Percentiles rank a stretch among this genome's conserved stretches.
Evolutionary conservation across 2,329 filamentous ascomycete species (phyloP).

Genomic region (Allantophomopsis cytisporea): DNA sequence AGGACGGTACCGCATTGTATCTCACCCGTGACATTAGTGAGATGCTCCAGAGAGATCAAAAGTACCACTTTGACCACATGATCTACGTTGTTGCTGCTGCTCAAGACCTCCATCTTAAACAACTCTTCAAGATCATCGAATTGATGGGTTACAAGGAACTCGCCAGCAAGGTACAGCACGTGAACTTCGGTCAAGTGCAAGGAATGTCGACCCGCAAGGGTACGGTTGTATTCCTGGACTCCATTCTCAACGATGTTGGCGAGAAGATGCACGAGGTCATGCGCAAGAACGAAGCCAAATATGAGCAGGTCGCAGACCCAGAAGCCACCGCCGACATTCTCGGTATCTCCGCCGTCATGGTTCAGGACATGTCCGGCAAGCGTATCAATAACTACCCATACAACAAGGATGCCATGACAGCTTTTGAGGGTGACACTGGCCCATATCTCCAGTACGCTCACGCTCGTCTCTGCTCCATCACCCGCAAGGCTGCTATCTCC

Average conservation of each 20-base stretch:
- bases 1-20: slow-evolving; percentile 64
- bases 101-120: slow-evolving; percentile 60
- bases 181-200: slow-evolving; percentile 62
- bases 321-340: slow-evolving; percentile 72
- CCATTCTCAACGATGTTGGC: slow-evolving; percentile 65
- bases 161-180: slow-evolving; percentile 53
- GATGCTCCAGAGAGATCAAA: slow-evolving; percentile 49
- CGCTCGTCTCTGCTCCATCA: slow-evolving; percentile 54
- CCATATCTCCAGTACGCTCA: slow-evolving; percentile 79
- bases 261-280: slow-evolving; percentile 99
- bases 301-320: slow-evolving; percentile 76
- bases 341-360: slow-evolving; percentile 92
- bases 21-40: slow-evolving; percentile 69
- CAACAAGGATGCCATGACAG: slow-evolving; percentile 71
- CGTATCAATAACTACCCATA: slow-evolving; percentile 58
- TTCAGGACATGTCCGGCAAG: slow-evolving; percentile 96
- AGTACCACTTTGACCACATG: slow-evolving; percentile 63
- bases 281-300: slow-evolving; percentile 82
- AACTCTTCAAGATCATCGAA: slow-evolving; percentile 66
- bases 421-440: slow-evolving; percentile 75
- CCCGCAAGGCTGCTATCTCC: slow-evolving; percentile 37
- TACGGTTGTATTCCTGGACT: slow-evolving; percentile 60
- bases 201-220: slow-evolving; percentile 60
- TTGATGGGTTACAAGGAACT: slow-evolving; percentile 57
- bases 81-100: slow-evolving; percentile 65